Evolutionary conservation across 2,329 filamentous ascomycete genomes (phyloP), one percentile per base, ranked within the genome.

Genomic region (Aspergillus niger): DNA sequence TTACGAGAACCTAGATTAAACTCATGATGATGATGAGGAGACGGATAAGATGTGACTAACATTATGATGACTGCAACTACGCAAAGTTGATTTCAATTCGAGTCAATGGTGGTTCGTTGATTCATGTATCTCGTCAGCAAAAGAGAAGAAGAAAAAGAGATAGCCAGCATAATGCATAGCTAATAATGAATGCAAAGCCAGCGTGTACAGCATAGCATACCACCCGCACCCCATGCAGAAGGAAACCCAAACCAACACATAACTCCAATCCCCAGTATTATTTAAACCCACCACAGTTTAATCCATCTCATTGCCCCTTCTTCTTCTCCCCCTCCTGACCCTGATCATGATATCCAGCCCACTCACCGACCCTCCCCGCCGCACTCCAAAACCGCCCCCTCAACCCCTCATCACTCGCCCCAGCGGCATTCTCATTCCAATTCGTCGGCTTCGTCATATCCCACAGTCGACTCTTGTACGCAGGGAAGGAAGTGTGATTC

Each of bases 401-500:
- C 66, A 71, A 70, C 58, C 69, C 66, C 22, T 58, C 70, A 20
- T 64, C 61, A 28, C 62, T 36, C 10, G 1, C 32, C 10, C 11
- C 32, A 15, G 32, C 32, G 4, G 10, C 32, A 36, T 36, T 36
- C 32, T 36, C 32, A 36, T 36, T 60, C 38, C 57, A 57, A 52
- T 57, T 49, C 41, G 59, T 38, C 30, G 61, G 48, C 17, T 71
- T 69, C 10, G 65, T 59, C 71, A 72, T 74, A 70, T 74, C 66
- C 76, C 79, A 81, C 17, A 81, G 65, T 5, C 76, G 73, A 63
- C 76, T 79, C 66, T 80, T 79, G 62, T 80, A 80, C 7, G 72
- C 77, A 8, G 80, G 79, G 69, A 78, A 81, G 10, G 74, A 76
- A 28, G 78, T 75, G 55, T 79, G 72, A 61, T 82, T 81, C 80